Percentiles rank a stretch among this genome's conserved stretches.
These are phyloP conservation scores for Lipomyces spencermartinsiae DNA, from an alignment of 805 yeast genomes.

Conservation along the genomic window DNA sequence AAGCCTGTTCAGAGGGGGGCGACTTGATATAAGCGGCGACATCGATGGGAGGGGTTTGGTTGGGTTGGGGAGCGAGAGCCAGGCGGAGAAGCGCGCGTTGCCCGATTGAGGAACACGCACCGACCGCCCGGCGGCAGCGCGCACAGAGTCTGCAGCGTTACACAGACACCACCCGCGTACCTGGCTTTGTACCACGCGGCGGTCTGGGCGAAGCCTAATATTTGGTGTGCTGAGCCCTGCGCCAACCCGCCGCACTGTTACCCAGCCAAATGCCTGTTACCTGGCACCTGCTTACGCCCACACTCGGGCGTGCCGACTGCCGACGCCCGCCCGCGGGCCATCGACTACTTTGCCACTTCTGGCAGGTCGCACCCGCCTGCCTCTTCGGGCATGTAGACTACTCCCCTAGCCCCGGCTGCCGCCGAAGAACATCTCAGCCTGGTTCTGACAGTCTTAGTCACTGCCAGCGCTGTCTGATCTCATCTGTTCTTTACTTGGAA, in stretches of 20 bases:
- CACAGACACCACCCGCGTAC: background rate
- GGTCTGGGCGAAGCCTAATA: background rate
- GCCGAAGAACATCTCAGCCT: no score
- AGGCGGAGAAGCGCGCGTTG: slow-evolving; percentile 2
- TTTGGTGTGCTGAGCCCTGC: background rate
- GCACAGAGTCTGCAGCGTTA: background rate
- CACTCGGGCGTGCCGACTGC: background rate
- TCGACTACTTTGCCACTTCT: background rate
- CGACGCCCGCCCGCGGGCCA: background rate
- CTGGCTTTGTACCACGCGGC: background rate
- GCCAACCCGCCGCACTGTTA: background rate
- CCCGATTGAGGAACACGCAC: slow-evolving; percentile 23
- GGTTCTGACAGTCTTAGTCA: no score
- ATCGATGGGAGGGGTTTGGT: background rate
- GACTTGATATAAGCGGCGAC: background rate
- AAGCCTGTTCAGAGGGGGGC: background rate
- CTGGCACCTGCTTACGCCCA: background rate
- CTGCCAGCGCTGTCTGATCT: no score
- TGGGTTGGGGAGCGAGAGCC: background rate
- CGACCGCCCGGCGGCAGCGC: slow-evolving; percentile 12
- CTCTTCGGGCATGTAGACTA: background rate
- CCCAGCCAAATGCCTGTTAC: background rate
- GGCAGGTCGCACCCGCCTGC: background rate
- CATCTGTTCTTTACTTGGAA: no score
- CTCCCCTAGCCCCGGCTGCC: no score